These are phyloP conservation scores for Liriodendron chinense DNA, from an alignment of 164 flowering plant species.

Conservation along the genomic window DNA sequence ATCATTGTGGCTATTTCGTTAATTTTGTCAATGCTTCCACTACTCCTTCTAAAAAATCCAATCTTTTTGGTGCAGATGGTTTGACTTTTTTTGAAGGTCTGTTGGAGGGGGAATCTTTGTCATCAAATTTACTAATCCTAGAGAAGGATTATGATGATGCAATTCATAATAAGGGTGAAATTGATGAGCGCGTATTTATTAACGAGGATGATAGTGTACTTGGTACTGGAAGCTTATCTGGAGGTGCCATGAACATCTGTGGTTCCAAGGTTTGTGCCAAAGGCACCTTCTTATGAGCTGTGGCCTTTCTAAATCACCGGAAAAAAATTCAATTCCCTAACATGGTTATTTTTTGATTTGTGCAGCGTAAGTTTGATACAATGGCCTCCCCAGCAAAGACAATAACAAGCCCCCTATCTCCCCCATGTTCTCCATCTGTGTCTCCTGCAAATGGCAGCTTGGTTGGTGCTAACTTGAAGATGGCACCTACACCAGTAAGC, in stretches of 20 bases:
- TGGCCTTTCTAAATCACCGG: not conserved
- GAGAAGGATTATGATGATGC: constrained; percentile 85
- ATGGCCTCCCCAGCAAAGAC: constrained; percentile 76
- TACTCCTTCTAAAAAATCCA: not conserved
- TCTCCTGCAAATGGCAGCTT: constrained; percentile 45
- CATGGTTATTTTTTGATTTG: not conserved
- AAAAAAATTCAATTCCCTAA: not conserved
- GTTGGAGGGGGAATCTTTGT: constrained; percentile 64
- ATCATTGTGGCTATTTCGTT: not conserved
- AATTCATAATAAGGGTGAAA: constrained; percentile 56
- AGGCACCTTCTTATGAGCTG: not conserved
- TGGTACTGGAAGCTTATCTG: constrained; percentile 82
- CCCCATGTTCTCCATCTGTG: constrained; percentile 57
- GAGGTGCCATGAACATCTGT: constrained; percentile 50
- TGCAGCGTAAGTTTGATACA: constrained; percentile 69
- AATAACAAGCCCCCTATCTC: constrained; percentile 69
- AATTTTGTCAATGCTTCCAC: not conserved
- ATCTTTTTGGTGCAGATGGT: constrained; percentile 57
- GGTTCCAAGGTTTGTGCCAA: constrained; percentile 59
- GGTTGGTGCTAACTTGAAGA: constrained; percentile 38
- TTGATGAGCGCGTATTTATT: constrained; percentile 84
- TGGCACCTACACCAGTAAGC: constrained; percentile 85
- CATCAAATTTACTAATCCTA: constrained; percentile 48
- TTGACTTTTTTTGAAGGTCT: constrained; percentile 75
- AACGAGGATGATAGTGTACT: constrained; percentile 83